Evolutionary conservation across 2,329 filamentous ascomycete genomes (phyloP), one percentile per base, ranked within the genome.

Genomic region (Monilinia aucupariae): DNA sequence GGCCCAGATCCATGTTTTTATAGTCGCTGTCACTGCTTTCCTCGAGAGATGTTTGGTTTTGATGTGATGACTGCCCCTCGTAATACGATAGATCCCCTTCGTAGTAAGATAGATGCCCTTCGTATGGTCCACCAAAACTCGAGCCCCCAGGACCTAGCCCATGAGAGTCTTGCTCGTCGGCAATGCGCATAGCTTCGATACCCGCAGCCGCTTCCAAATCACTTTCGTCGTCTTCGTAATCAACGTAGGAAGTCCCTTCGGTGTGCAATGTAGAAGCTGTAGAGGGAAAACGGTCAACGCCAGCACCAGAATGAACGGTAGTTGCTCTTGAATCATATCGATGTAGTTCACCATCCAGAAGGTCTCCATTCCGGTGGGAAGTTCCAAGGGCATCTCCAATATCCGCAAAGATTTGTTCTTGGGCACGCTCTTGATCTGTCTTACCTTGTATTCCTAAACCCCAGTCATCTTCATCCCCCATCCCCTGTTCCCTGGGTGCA

Each of bases 201-300:
- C 94, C 93, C 65, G 91, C 91, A 47, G 89, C 87, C 25, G 89
- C 93, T 75, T 97, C 93, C 0, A 89, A 86, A 72, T 97, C 93
- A 72, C 91, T 96, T 56, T 96, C 91, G 61, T 93, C 89, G 15
- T 81, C 81, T 22, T 78, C 89, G 25, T 80, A 80, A 34, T 81
- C 78, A 43, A 80, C 76, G 34, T 70, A 71, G 13, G 76, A 65
- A 17, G 66, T 64, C 13, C 64, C 61, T 17, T 53, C 73, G 15
- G 72, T 68, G 37, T 75, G 74, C 30, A 77, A 64, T 17, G 80
- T 83, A 7, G 78, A 80, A 4, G 79, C 79, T 22, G 74, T 78
- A 2, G 82, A 83, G 66, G 78, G 77, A 69, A 82, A 81, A 55
- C 80, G 78, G 45, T 79, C 80, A 34, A 82, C 74, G 4, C 77